phyloP scores from a whole-genome alignment of 2,329 filamentous ascomycete species.

The Colletotrichum sp. region DNA sequence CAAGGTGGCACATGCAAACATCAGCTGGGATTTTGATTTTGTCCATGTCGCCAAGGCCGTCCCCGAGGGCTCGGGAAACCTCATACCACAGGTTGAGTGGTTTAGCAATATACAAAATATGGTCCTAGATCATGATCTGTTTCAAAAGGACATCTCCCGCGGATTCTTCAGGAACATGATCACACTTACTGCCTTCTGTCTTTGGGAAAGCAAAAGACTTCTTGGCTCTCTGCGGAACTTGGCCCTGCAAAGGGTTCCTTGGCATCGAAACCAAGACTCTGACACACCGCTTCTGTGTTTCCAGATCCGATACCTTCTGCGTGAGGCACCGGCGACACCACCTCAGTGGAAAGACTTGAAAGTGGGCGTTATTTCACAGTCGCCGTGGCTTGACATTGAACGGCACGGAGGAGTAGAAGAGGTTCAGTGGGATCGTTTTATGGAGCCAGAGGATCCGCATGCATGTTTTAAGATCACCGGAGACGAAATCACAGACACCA shows the following conservation, averaged over 20 bases:
- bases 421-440: not conserved
- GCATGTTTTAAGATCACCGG: too few relatives aligned
- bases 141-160: too few relatives aligned
- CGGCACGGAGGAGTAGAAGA: not conserved
- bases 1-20: not conserved
- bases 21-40: not conserved
- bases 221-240: not conserved
- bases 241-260: not conserved
- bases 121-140: not conserved
- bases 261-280: accelerated
- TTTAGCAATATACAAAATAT: not conserved
- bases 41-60: not conserved
- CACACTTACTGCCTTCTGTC: not conserved
- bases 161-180: too few relatives aligned
- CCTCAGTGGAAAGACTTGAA: not conserved
- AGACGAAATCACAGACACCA: not conserved
- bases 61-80: not conserved
- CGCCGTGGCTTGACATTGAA: not conserved
- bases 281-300: not conserved
- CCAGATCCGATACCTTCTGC: not conserved
- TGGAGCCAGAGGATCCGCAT: too few relatives aligned
- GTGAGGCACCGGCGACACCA: not conserved
- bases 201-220: not conserved
- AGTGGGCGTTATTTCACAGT: not conserved
- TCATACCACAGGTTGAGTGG: not conserved